Evolutionary conservation across 768 basidiomycete genomes (phyloP).

Genomic region (Infundibulicybe gibba): DNA sequence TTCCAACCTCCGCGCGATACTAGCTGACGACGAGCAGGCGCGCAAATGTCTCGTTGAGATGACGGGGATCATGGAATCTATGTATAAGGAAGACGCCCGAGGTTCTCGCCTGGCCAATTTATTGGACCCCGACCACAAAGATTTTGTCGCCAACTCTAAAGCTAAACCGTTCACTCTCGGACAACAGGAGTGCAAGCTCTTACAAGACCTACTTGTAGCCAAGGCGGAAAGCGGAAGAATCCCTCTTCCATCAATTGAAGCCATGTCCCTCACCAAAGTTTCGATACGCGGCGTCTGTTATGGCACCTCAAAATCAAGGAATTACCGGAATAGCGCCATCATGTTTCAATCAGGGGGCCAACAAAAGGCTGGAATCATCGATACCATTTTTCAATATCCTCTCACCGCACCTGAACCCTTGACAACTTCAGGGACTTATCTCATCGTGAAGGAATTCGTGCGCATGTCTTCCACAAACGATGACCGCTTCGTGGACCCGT

Average conservation of each 20-base stretch:
- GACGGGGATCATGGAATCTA: slow-evolving; percentile 1
- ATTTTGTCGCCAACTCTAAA: slow-evolving; percentile 2
- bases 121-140: slow-evolving; percentile 2
- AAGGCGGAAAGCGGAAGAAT: neutral
- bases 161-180: slow-evolving; percentile 3
- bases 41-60: slow-evolving; percentile 2
- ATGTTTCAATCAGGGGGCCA: neutral
- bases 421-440: neutral
- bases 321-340: slow-evolving; percentile 5
- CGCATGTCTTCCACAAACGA: neutral
- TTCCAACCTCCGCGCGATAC: slow-evolving; percentile 8
- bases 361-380: neutral
- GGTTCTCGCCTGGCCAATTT: slow-evolving; percentile 5
- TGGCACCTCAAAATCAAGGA: slow-evolving; percentile 2
- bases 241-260: neutral
- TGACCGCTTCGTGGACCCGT: neutral
- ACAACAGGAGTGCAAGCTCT: neutral
- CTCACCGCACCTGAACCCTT: neutral
- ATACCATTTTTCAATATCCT: slow-evolving; percentile 1
- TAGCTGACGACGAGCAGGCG: slow-evolving; percentile 5
- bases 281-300: slow-evolving; percentile 2
- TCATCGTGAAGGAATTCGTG: neutral
- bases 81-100: slow-evolving; percentile 4
- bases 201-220: neutral
- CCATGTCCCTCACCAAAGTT: slow-evolving; percentile 1